A percentile compares a stretch with the other conserved stretches of the same genome.
Conservation (phyloP, 441 rosid species). For the Erodium moschatum region DNA sequence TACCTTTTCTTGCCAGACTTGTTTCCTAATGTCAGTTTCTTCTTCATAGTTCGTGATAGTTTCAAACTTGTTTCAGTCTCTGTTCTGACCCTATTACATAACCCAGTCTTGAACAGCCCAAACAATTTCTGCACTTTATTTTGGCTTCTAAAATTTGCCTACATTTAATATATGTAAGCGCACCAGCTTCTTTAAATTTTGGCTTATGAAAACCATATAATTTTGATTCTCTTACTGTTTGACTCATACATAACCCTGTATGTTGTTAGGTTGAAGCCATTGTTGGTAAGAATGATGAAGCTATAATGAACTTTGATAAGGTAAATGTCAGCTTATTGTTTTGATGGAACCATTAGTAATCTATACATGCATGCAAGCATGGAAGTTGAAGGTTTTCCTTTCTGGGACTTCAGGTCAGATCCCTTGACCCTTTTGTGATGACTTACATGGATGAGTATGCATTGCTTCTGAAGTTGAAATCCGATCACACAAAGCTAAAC, state of each 20-base stretch:
- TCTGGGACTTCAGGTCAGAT: constrained; percentile 56
- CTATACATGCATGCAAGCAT: constrained; percentile 1
- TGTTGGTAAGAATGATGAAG: constrained; percentile 84
- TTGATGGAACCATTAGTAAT: constrained; percentile 10
- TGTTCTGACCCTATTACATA: not conserved
- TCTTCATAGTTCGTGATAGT: not conserved
- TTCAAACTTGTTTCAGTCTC: not conserved
- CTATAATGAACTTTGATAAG: constrained; percentile 84
- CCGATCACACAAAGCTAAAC: constrained; percentile 67
- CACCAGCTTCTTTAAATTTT: not conserved
- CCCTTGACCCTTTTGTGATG: constrained; percentile 73
- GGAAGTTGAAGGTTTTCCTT: constrained; percentile 12
- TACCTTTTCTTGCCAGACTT: not conserved
- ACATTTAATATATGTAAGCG: no score
- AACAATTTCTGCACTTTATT: not conserved
- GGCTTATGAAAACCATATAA: not conserved
- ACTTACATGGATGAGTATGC: constrained; percentile 98
- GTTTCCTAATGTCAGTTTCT: not conserved
- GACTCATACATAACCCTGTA: constrained; percentile 22
- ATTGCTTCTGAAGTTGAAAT: constrained; percentile 76
- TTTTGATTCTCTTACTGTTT: constrained; percentile 13
- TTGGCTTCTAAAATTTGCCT: not conserved
- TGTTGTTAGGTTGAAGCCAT: constrained; percentile 78
- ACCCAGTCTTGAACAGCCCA: not conserved
- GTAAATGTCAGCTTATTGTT: constrained; percentile 28